Base-by-base conservation (phyloP, 2,329 filamentous ascomycete species). In the Arthrobotrys musiformis region DNA sequence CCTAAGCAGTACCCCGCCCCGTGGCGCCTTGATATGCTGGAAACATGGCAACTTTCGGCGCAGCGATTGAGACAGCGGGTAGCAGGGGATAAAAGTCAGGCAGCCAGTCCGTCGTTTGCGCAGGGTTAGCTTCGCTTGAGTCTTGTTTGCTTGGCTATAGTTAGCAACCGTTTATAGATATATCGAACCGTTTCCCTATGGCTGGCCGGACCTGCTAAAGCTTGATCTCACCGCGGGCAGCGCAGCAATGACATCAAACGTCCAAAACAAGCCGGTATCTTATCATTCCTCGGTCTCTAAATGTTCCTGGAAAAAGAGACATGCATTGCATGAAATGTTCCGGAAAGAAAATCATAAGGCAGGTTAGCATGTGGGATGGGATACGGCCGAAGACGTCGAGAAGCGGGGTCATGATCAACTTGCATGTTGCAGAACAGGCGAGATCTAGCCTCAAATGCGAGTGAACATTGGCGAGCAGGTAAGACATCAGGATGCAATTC, bases 241-340 rank as follows among this genome's bases (percentile, higher is more conserved):
- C 22, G 24, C 30, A 24, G 44, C 26, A 33, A 48, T 24, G 24
- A 48, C 19, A 61, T 26, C 19, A 42, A 28, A 37, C 26, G n/a
- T 42, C 30, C 5, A 46, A 37, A 13, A 24, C 24, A 24, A 8
- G 42, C 30, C 33, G 35, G 19, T 28, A 37, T 19, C 24, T 35
- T 15, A n/a, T 11, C 19, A n/a, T 58, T 37, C 9, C 54, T 9
- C n/a, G 19, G 11, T 50, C 15, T 42, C 35, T 9, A 33, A 33
- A 60, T 42, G 66, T 66, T 66, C 73, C 60, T 70, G 64, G 46
- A n/a, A 56, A 66, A 60, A 62, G 44, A 77, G 60, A 70, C 72
- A 70, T 64, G 72, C 64, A 76, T 62, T 61, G 67, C 62, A 63
- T 70, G 40, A 40, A 28, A 8, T 22, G 64, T 67, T 42, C 35